Conservation (phyloP, 2,329 filamentous ascomycete species). For the Scedosporium aurantiacum region DNA sequence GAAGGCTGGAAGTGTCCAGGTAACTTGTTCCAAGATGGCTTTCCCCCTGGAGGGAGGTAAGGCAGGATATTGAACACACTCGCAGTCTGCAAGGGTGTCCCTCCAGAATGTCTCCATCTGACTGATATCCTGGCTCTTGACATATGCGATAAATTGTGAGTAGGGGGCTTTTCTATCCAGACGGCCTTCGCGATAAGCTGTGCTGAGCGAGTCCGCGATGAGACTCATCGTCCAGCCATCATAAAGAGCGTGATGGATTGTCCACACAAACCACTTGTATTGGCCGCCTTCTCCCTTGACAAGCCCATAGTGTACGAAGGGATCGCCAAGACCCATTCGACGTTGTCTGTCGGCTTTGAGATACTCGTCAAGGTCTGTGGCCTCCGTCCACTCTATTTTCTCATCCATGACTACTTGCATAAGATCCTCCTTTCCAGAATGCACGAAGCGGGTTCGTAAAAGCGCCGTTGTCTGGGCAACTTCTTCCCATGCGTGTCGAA, state of each 20-base stretch:
- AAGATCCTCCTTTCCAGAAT: background rate
- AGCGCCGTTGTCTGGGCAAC: background rate
- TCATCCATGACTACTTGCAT: background rate
- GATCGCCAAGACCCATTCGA: background rate
- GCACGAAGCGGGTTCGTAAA: conserved; percentile 8
- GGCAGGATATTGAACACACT: too few species aligned
- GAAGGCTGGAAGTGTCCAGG: background rate
- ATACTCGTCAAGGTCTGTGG: background rate
- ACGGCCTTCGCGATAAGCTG: background rate
- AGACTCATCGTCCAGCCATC: background rate
- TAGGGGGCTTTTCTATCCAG: background rate
- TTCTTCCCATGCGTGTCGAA: conserved; percentile 3
- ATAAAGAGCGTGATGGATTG: background rate
- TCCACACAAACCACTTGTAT: background rate
- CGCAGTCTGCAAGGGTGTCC: too few species aligned
- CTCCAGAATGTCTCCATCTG: too few species aligned
- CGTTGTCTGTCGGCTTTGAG: background rate
- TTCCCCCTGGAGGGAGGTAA: background rate
- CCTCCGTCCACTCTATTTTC: background rate
- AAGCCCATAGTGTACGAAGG: background rate
- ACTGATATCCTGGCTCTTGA: too few species aligned
- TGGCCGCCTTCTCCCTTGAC: background rate
- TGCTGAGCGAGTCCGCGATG: background rate
- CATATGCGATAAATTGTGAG: background rate
- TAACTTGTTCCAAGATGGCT: background rate